These are phyloP conservation scores for Geosmithia putterillii DNA, from an alignment of 2,329 filamentous ascomycete genomes.

Conservation along the genomic window DNA sequence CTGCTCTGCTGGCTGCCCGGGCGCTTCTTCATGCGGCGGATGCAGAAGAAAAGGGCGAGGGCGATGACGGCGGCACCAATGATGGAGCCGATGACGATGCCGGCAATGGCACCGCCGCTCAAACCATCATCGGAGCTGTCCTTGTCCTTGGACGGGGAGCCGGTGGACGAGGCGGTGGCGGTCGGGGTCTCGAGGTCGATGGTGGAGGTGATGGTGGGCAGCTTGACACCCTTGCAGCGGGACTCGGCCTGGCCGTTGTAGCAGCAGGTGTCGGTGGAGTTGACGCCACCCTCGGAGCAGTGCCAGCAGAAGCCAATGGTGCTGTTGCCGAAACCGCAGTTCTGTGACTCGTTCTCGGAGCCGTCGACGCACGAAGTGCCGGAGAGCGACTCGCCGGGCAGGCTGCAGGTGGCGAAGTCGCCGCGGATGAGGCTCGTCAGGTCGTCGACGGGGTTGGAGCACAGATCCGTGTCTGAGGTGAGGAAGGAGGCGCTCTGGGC, in stretches of 20 bases:
- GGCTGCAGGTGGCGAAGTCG: slow-evolving; percentile 81
- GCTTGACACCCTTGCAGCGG: slow-evolving; percentile 61
- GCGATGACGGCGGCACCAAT: slow-evolving; percentile 58
- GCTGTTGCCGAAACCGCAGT: slow-evolving; percentile 73
- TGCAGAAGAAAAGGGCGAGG: slow-evolving; percentile 56
- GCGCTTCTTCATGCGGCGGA: slow-evolving; percentile 35
- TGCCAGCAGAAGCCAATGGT: slow-evolving; percentile 74
- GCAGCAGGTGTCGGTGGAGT: slow-evolving; percentile 93
- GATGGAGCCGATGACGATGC: slow-evolving; percentile 74
- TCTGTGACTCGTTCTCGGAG: slow-evolving; percentile 65
- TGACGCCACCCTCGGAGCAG: slow-evolving; percentile 70
- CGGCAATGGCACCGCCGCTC: slow-evolving; percentile 80
- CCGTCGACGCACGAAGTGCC: slow-evolving; percentile 62
- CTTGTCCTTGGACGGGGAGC: slow-evolving; percentile 10
- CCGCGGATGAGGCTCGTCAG: slow-evolving; percentile 71
- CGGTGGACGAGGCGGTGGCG: slow-evolving; percentile 20
- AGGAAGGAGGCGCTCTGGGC: slow-evolving; percentile 84
- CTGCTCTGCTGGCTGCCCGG: slow-evolving; percentile 53
- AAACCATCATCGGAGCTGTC: slow-evolving; percentile 28
- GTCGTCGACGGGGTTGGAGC: slow-evolving; percentile 51
- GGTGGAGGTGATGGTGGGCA: slow-evolving; percentile 64
- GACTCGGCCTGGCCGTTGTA: slow-evolving; percentile 64
- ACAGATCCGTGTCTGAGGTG: slow-evolving; percentile 60
- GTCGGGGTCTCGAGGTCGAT: slow-evolving; percentile 44
- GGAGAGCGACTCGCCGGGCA: slow-evolving; percentile 69